phyloP scores from a whole-genome alignment of 306 rosid genomes.

The Vigna mungo region DNA sequence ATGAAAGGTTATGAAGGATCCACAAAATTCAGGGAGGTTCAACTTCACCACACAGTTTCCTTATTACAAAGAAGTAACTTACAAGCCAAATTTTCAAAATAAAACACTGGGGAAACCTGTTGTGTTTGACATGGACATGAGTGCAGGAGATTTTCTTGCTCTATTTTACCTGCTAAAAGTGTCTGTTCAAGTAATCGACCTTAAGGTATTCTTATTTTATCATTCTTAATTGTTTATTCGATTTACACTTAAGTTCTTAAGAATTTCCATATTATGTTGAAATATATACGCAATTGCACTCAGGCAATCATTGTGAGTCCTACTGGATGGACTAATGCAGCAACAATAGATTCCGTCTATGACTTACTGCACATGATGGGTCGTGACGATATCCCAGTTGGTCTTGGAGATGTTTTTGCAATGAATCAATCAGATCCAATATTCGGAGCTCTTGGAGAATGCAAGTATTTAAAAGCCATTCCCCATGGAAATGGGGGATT shows the following conservation, averaged over 20 bases:
- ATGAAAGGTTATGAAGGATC: conserved; percentile 50
- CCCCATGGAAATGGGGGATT: conserved; percentile 93
- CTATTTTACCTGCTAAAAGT: conserved; percentile 84
- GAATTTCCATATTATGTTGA: neutral
- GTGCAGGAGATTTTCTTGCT: conserved; percentile 93
- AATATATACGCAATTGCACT: neutral
- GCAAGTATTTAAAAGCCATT: conserved; percentile 80
- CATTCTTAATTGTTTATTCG: conserved; percentile 29
- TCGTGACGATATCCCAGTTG: conserved; percentile 89
- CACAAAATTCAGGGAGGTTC: conserved; percentile 65
- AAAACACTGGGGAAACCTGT: conserved; percentile 71
- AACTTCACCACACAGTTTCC: conserved; percentile 82
- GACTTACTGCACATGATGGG: conserved; percentile 98
- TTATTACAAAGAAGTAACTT: conserved; percentile 64
- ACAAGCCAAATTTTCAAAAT: conserved; percentile 65
- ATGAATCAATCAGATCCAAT: conserved; percentile 69
- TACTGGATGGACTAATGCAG: conserved; percentile 93
- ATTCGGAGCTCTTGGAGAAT: conserved; percentile 67
- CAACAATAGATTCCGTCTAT: conserved; percentile 82
- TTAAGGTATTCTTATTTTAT: conserved; percentile 60
- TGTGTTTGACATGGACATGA: conserved; percentile 97
- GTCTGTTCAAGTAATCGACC: conserved; percentile 75
- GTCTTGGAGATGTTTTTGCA: conserved; percentile 81
- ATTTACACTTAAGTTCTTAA: neutral
- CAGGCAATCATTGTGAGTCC: conserved; percentile 93